Base-by-base conservation (phyloP, 352 stramenopile genomes). In the Lagenidium giganteum region DNA sequence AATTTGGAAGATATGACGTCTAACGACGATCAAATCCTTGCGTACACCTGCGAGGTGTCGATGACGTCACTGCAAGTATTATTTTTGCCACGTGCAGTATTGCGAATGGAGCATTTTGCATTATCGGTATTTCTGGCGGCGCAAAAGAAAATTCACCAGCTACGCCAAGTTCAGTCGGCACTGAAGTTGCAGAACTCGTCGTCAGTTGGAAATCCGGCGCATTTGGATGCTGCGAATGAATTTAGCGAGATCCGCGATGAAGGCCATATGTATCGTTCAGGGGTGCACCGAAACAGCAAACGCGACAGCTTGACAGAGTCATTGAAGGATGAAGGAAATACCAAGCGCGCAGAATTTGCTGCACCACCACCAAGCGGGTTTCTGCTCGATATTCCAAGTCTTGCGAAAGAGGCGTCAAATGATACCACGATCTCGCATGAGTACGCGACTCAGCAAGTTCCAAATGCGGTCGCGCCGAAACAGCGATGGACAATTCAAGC, bases 61-160 rank as follows among this genome's bases (percentile, higher is more conserved):
- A 42, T 85, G 24, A 55, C 64, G 18, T 85, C 72, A 24, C 61
- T 57, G 8, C 65, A 70, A 21, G 51, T 83, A 17, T 67, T 80
- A 37, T 33, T 83, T 22, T 50, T 85, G 11, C 69, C 72, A 5
- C 57, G 67, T 7, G 75, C 72, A 21, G 21, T 80, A 14, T 35
- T 85, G 31, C 67, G 70, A 20, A 39, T 83, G 31, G 72, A 85
- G 38, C 66, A 84, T 28, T 84, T 82, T 29, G 64, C 49, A 3
- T 51, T 78, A 17, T 64, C 80, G 33, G 51, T 75, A 8, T 67
- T 66, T n/a, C 58, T 79, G 40, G 62, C 70, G 12, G 63, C 53
- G 40, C 70, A 39, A 18, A 69, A 64, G 32, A 75, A 73, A 36
- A 46, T 30, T 16, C 59, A 51, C 23, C 62, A 78, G 29, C 28